Base-by-base conservation (phyloP, 2,329 filamentous ascomycete genomes). In the Aspergillus pseudoglaucus region DNA sequence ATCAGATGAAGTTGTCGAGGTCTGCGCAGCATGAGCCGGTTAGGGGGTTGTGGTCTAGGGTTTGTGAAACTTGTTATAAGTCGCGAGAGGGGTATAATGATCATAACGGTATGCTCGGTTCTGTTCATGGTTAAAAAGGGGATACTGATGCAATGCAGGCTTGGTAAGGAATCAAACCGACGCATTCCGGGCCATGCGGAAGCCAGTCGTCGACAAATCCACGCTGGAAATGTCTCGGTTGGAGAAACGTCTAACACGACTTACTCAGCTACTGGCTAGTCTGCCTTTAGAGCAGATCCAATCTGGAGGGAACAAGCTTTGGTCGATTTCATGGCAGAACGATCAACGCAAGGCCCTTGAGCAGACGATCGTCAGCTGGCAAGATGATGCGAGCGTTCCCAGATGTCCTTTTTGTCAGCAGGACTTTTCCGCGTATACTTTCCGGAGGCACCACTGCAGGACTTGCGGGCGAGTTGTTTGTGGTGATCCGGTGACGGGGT, bases 61-160 rank as follows among this genome's bases (percentile, higher is more conserved):
- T 97, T 2, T 98, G 93, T 64, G 93, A 98, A 73, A 97, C 93
- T n/a, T 98, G 93, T 71, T 98, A 93, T 73, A 97, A 96, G 72
- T 95, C 90, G 45, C 81, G 93, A 59, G 88, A 90, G 22, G 93
- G 93, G 3, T 98, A 98, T 69, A 95, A 94, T 63, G 90, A 98
- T 61, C 86, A 91, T 58, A 80, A 79, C 47, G 88, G 74, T 74
- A 59, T 47, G 48, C 1, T n/a, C 27, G 4, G 15, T 12, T 40
- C 17, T n/a, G 12, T 14, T 33, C 1, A 9, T 2, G 1, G 32
- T 2, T 25, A 14, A 8, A 27, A 33, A n/a, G 44, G 1, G 38
- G 35, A 12, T 30, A 10, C 50, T 58, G 42, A 57, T 30, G 10
- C 10, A 43, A 3, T 44, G 10, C 49, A 68, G 80, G 90, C 1